Base-by-base conservation (phyloP, 768 basidiomycete species). In the Hypholoma fasciculare region DNA sequence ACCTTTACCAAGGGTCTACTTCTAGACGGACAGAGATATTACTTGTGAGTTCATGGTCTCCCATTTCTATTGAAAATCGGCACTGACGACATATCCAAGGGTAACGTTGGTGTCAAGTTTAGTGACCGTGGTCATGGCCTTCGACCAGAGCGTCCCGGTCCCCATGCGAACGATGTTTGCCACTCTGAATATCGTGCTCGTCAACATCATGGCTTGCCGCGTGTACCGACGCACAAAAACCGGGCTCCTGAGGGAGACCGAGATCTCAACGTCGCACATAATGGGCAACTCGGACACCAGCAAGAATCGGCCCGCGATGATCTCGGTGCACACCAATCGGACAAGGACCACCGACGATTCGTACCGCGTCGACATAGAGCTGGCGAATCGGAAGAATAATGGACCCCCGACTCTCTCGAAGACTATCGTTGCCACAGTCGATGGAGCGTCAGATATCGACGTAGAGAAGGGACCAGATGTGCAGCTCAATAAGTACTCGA, bases 11-110 rank as follows among this genome's bases (percentile, higher is more conserved):
- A 58, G 39, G 58, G 64, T 1, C 42, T 74, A 4, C 52, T 73
- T 16, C 57, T 63, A 36, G 72, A 70, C 40, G 72, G 73, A 4
- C 72, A 71, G 58, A 54, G 59, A 19, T 71, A 70, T 54, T 73
- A 69, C 37, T 23, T 54, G 54, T 54, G 44, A 30, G 54, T 47
- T 16, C 2, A 52, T 7, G 13, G 13, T 26, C 0, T 30, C 12
- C 27, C 7, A 27, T 14, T 49, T 23, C 23, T 30, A 27, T 49
- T 4, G 7, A 34, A 27, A 2, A 13, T 7, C 30, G 34, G 36
- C 6, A 6, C 54, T 46, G 34, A 54, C 20, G 37, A n/a, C 5
- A 14, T 38, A 2, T 36, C 4, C 1, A 52, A 54, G 54, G 11
- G 54, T 54, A 9, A 54, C 54, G 7, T 30, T 54, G 19, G 44